Percentiles rank a stretch among this genome's conserved stretches.
These are phyloP conservation scores for Cryphonectria naterciae DNA, from an alignment of 2,329 filamentous ascomycete genomes.

Conservation along the genomic window DNA sequence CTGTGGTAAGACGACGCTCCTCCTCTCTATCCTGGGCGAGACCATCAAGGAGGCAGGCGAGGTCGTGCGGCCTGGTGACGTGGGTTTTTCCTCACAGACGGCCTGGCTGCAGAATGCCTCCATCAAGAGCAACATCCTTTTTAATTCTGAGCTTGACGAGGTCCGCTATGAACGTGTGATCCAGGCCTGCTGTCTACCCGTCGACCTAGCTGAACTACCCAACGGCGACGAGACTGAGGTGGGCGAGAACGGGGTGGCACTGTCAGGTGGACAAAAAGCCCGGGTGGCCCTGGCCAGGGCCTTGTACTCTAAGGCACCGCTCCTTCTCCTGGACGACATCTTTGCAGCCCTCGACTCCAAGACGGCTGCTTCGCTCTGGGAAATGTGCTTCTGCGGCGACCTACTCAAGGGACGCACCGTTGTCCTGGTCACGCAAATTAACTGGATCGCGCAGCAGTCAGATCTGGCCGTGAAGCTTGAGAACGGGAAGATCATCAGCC, in stretches of 20 bases:
- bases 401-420: slow-evolving; percentile 58
- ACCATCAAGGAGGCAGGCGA: slow-evolving; percentile 53
- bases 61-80: slow-evolving; percentile 54
- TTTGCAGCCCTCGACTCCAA: slow-evolving; percentile 64
- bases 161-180: slow-evolving; percentile 59
- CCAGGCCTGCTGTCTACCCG: slow-evolving; percentile 56
- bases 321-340: slow-evolving; percentile 62
- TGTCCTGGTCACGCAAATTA: slow-evolving; percentile 61
- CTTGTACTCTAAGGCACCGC: slow-evolving; percentile 58
- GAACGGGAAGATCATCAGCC: slow-evolving; percentile 46
- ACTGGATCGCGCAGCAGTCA: slow-evolving; percentile 56
- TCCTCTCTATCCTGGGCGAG: slow-evolving; percentile 59
- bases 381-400: slow-evolving; percentile 60
- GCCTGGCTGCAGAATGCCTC: slow-evolving; percentile 63
- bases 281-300: slow-evolving; percentile 60
- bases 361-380: slow-evolving; percentile 60
- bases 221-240: slow-evolving; percentile 56
- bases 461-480: slow-evolving; percentile 53
- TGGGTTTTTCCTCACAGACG: slow-evolving; percentile 62
- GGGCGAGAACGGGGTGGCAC: slow-evolving; percentile 58
- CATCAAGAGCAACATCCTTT: slow-evolving; percentile 59
- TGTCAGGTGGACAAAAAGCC: slow-evolving; percentile 62
- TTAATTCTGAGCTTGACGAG: slow-evolving; percentile 55
- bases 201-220: slow-evolving; percentile 56
- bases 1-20: slow-evolving; percentile 54